Evolutionary conservation across 331 rosid genomes (phyloP).

Genomic region (Acacia pycnantha): DNA sequence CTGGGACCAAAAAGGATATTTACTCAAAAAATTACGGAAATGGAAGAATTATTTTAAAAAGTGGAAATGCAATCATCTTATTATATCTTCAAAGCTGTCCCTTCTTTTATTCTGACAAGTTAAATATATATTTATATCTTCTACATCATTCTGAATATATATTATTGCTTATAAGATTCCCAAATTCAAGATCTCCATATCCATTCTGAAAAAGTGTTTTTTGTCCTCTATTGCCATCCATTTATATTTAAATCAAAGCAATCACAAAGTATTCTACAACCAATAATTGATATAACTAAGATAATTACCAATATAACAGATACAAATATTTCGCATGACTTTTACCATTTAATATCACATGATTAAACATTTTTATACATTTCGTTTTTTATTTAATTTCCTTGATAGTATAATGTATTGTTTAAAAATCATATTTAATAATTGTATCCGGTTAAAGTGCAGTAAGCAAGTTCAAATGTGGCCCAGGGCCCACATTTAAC

Average conservation of each 20-base stretch:
- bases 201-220: slow-evolving; percentile 32
- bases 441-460: too few relatives aligned
- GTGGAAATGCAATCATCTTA: neutral
- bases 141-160: neutral
- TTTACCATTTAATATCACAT: neutral
- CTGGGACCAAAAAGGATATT: too few relatives aligned
- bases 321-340: neutral
- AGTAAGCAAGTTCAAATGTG: neutral
- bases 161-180: slow-evolving; percentile 22
- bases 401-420: neutral
- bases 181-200: slow-evolving; percentile 7
- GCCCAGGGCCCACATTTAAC: neutral
- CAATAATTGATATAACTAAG: neutral
- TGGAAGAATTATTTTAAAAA: neutral
- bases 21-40: too few relatives aligned
- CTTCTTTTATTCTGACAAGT: slow-evolving; percentile 28
- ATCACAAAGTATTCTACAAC: neutral
- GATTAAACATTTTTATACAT: neutral
- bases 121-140: slow-evolving; percentile 9
- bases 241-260: neutral
- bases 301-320: neutral
- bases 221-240: slow-evolving; percentile 28
- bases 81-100: neutral
- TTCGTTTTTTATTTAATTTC: neutral
- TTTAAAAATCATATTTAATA: too few relatives aligned